These are phyloP conservation scores for Hebeloma cylindrosporum DNA, from an alignment of 768 basidiomycete genomes.

Conservation along the genomic window DNA sequence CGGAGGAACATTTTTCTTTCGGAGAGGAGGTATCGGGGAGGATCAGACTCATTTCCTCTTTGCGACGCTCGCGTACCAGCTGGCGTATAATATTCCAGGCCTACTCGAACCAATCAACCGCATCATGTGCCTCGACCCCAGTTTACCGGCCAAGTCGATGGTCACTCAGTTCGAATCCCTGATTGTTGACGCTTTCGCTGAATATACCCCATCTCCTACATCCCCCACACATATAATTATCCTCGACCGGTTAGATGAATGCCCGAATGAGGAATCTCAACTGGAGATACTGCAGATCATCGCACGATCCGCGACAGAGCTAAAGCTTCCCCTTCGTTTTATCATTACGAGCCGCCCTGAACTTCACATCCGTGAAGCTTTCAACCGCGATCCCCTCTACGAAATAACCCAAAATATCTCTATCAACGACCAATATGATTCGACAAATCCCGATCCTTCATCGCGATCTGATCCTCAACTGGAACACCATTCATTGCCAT, in stretches of 20 bases:
- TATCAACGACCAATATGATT: background rate
- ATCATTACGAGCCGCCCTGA: conserved; percentile 1
- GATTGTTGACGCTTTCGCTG: conserved; percentile 1
- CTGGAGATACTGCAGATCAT: conserved; percentile 4
- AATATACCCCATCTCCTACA: background rate
- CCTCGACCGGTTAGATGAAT: conserved; percentile 9
- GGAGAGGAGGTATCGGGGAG: background rate
- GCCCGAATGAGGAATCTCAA: background rate
- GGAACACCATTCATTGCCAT: background rate
- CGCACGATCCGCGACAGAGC: background rate
- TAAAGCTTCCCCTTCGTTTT: conserved; percentile 6
- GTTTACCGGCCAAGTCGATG: background rate
- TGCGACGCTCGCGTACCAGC: conserved; percentile 8
- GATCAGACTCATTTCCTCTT: background rate
- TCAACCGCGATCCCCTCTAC: background rate
- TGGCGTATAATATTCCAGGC: background rate
- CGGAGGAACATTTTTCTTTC: conserved; percentile 3
- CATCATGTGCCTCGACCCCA: background rate
- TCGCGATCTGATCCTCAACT: background rate
- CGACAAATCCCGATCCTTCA: background rate
- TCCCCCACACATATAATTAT: background rate
- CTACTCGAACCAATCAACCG: background rate
- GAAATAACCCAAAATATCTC: background rate
- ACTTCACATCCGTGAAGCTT: background rate
- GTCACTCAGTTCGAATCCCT: conserved; percentile 6